Conservation (phyloP, 1,284 basidiomycete genomes). For the Neonothopanus nambi region DNA sequence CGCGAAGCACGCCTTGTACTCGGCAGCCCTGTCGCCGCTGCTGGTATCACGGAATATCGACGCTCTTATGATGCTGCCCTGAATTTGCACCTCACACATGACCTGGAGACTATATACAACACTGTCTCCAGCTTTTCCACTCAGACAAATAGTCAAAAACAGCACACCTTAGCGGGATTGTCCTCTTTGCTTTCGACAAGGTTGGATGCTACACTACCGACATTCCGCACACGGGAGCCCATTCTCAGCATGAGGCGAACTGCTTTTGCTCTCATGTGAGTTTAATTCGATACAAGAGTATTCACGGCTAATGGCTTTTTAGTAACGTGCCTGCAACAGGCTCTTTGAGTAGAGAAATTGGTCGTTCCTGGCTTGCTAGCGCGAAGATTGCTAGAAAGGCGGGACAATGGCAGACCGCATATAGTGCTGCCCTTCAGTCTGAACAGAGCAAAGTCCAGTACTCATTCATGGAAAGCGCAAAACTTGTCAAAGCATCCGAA, state of each 20-base stretch:
- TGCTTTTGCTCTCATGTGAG: slow-evolving; percentile 77
- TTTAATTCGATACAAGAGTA: slow-evolving; percentile 9
- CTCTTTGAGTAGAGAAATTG: slow-evolving; percentile 53
- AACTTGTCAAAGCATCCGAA: slow-evolving; percentile 80
- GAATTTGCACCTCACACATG: slow-evolving; percentile 87
- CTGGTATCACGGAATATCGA: slow-evolving; percentile 79
- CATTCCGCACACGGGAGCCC: slow-evolving; percentile 91
- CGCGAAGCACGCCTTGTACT: slow-evolving; percentile 73
- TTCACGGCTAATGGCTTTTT: not conserved
- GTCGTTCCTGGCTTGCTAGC: slow-evolving; percentile 88
- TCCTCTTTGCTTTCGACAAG: slow-evolving; percentile 58
- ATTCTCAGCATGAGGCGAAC: slow-evolving; percentile 89
- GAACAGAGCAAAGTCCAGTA: slow-evolving; percentile 75
- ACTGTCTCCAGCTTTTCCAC: slow-evolving; percentile 37
- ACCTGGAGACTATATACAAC: slow-evolving; percentile 79
- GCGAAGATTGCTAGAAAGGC: slow-evolving; percentile 96
- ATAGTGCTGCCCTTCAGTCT: slow-evolving; percentile 93
- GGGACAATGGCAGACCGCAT: slow-evolving; percentile 95
- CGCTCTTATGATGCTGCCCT: slow-evolving; percentile 87
- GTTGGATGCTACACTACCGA: slow-evolving; percentile 80
- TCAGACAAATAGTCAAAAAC: slow-evolving; percentile 29
- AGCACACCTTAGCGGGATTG: slow-evolving; percentile 38
- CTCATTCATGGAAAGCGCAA: slow-evolving; percentile 91
- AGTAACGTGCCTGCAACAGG: slow-evolving; percentile 3
- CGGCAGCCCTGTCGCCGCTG: slow-evolving; percentile 81